Conservation (phyloP, 495 filamentous ascomycete genomes). For the Aspergillus carlsbadensis region DNA sequence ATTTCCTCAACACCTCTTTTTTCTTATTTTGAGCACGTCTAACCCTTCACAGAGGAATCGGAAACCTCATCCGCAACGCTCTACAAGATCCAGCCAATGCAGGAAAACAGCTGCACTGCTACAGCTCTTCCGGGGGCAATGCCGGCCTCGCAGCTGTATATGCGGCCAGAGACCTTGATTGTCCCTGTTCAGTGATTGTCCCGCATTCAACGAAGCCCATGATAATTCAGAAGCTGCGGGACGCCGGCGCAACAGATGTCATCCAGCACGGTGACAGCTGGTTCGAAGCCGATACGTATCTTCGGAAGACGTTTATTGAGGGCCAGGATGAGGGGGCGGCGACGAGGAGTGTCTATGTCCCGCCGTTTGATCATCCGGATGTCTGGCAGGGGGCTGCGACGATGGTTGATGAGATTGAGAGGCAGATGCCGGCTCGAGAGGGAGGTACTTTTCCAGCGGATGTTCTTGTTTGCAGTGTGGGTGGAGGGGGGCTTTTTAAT, state of each 20-base stretch:
- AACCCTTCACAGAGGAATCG: constrained; percentile 59
- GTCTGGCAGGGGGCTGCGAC: constrained; percentile 74
- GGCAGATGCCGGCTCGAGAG: constrained; percentile 45
- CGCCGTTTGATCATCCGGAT: constrained; percentile 78
- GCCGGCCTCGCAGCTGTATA: constrained; percentile 87
- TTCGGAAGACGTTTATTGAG: constrained; percentile 59
- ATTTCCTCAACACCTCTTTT: background rate
- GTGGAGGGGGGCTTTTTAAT: constrained; percentile 81
- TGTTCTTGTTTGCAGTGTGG: constrained; percentile 76
- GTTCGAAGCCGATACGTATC: constrained; percentile 72
- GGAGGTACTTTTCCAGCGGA: constrained; percentile 43
- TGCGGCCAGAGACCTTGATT: constrained; percentile 62
- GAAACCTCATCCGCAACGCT: constrained; percentile 64
- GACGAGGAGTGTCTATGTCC: constrained; percentile 52
- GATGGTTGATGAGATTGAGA: constrained; percentile 68
- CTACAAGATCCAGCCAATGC: constrained; percentile 36
- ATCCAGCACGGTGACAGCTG: constrained; percentile 70
- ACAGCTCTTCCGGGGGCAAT: constrained; percentile 82
- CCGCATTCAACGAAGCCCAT: constrained; percentile 60
- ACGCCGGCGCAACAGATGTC: constrained; percentile 64
- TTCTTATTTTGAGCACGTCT: background rate
- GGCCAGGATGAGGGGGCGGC: constrained; percentile 30
- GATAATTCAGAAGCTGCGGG: constrained; percentile 71
- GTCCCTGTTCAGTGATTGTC: constrained; percentile 74
- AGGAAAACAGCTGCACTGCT: constrained; percentile 65